phyloP scores from a whole-genome alignment of 257 asterid species.

The Penstemon newberryi region DNA sequence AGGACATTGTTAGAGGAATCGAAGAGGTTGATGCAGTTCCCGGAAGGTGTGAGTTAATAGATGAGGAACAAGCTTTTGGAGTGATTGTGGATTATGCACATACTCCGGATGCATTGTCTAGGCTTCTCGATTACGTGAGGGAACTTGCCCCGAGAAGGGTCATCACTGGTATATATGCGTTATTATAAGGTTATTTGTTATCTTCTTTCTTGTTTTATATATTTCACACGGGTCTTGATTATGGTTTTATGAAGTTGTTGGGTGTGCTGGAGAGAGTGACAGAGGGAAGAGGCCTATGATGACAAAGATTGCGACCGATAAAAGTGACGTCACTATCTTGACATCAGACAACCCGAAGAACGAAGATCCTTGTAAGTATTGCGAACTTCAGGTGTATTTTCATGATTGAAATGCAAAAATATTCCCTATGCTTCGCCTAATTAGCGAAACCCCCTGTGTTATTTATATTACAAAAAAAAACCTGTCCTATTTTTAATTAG shows the following conservation, averaged over 20 bases:
- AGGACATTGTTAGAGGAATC: conserved; percentile 93
- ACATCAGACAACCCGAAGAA: conserved; percentile 86
- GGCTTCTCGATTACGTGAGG: conserved; percentile 82
- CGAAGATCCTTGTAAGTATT: conserved; percentile 88
- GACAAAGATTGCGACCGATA: conserved; percentile 89
- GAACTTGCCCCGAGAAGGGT: conserved; percentile 83
- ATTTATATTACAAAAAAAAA: too few relatives aligned
- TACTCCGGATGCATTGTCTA: conserved; percentile 80
- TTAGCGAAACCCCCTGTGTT: too few relatives aligned
- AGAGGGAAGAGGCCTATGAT: conserved; percentile 94
- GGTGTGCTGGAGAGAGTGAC: conserved; percentile 79
- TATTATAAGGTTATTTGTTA: conserved; percentile 4
- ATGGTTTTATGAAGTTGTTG: conserved; percentile 56
- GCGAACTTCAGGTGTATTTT: too few relatives aligned
- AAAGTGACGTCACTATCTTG: conserved; percentile 83
- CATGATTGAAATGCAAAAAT: too few relatives aligned
- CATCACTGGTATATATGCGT: conserved; percentile 59
- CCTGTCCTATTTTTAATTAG: too few relatives aligned
- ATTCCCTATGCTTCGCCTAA: too few relatives aligned
- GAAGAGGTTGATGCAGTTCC: conserved; percentile 98
- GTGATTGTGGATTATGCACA: conserved; percentile 86
- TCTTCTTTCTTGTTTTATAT: not conserved
- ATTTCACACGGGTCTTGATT: conserved; percentile 27
- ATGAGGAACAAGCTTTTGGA: conserved; percentile 96
- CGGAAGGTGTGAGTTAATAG: conserved; percentile 94